Base-by-base conservation (phyloP, 2,329 filamentous ascomycete genomes). In the Aspergillus felis region DNA sequence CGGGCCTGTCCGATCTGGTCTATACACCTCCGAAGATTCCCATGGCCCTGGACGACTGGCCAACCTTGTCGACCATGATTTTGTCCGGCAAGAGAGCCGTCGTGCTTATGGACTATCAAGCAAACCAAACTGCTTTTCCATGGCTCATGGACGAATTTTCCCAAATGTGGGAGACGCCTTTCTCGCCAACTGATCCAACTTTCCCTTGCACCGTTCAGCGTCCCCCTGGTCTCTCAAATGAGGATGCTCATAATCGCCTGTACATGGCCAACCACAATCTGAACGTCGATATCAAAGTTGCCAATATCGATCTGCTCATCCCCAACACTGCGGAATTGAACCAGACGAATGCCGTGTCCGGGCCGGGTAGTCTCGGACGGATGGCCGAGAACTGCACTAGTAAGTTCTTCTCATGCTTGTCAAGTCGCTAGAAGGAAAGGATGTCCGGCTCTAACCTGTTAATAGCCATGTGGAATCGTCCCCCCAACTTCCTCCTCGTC, bases 241-340 rank as follows among this genome's bases (percentile, higher is more conserved):
- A 81, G 2, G 79, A 84, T 7, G 82, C 84, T 0, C 77, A 79
- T 57, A 79, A 87, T 29, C 82, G 87, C 47, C 81, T 96, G 74
- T 95, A 92, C 71, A 82, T 96, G 68, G 84, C 89, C 67, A 97
- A 97, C 75, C 92, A 97, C 78, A 97, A 97, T 71, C 82, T 96
- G 57, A 96, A 96, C 72, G 82, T 88, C 58, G 82, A 92, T 63
- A 83, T 96, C 60, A 82, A 83, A 54, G 75, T 95, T 38, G 84
- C 87, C 2, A 85, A 84, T 29, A 70, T 82, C 17, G 78, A 81
- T 22, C 71, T 94, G 49, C 77, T 92, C 7, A 87, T 94, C 12
- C 91, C 91, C 0, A 89, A 90, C 57, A 85, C 86, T 0, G 83
- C 86, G 4, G 71, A 87, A 44, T 76, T 93, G 56, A 90, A 90